Conservation (phyloP, 1,139 yeast genomes). For the Barnettozyma hawaiiensis region DNA sequence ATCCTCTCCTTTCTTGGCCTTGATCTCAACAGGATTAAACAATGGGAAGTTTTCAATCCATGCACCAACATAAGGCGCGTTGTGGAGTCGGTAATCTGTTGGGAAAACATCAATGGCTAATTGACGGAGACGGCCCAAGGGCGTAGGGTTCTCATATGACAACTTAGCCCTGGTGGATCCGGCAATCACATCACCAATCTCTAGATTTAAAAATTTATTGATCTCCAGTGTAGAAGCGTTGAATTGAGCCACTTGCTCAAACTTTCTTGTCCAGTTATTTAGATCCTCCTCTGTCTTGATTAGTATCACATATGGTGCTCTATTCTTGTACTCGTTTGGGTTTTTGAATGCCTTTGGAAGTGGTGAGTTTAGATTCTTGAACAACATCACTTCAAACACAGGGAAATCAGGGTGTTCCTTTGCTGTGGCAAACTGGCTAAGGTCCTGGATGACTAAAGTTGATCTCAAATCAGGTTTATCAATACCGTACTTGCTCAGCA, state of each 20-base stretch:
- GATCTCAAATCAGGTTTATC: slow-evolving; percentile 93
- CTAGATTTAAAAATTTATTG: slow-evolving; percentile 34
- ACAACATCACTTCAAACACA: slow-evolving; percentile 65
- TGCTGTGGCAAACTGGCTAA: slow-evolving; percentile 39
- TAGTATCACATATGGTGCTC: slow-evolving; percentile 56
- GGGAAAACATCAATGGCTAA: slow-evolving; percentile 55
- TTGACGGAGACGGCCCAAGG: slow-evolving; percentile 82
- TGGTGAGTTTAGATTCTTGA: slow-evolving; percentile 35
- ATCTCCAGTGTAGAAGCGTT: slow-evolving; percentile 30
- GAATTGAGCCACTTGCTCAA: slow-evolving; percentile 30
- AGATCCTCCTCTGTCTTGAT: slow-evolving; percentile 37
- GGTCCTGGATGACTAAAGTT: slow-evolving; percentile 42
- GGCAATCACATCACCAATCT: slow-evolving; percentile 71
- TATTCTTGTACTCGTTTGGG: slow-evolving; percentile 42
- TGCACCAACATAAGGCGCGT: slow-evolving; percentile 43
- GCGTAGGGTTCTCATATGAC: slow-evolving; percentile 91
- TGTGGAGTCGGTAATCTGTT: slow-evolving; percentile 27
- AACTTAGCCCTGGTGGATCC: slow-evolving; percentile 61
- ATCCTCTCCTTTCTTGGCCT: slow-evolving; percentile 12
- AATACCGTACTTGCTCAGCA: slow-evolving; percentile 71
- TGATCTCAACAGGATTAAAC: slow-evolving; percentile 63
- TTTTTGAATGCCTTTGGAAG: slow-evolving; percentile 39
- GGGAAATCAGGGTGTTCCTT: slow-evolving; percentile 38
- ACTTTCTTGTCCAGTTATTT: slow-evolving; percentile 39
- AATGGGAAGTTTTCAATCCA: slow-evolving; percentile 94